phyloP scores from a whole-genome alignment of 495 filamentous ascomycete species.

The Xylaria cubensis region DNA sequence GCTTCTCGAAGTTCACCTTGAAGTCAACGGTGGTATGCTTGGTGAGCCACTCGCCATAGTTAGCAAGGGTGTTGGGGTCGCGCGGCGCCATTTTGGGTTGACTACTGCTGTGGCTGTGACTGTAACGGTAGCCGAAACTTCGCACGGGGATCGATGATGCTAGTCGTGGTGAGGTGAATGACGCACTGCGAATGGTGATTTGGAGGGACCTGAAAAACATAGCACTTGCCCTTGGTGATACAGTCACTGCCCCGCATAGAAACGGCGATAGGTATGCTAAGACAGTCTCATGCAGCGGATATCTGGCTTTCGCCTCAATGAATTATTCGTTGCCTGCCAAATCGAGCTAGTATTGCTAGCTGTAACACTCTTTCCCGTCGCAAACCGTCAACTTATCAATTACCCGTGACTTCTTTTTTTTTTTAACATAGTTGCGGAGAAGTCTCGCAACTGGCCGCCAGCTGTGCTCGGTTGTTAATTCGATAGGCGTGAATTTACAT shows the following conservation, averaged over 20 bases:
- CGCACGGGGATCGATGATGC: background rate
- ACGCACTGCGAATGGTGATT: constrained; percentile 33
- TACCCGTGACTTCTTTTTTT: background rate
- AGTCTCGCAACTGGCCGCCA: background rate
- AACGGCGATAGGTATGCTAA: constrained; percentile 15
- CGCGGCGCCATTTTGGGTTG: constrained; percentile 61
- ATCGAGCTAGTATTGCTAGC: constrained; percentile 31
- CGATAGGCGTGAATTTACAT: background rate
- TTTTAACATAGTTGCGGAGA: constrained; percentile 1
- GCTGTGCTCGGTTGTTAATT: background rate
- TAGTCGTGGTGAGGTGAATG: constrained; percentile 19
- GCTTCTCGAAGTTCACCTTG: constrained; percentile 79
- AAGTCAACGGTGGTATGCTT: constrained; percentile 81
- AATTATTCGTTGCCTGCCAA: constrained; percentile 27
- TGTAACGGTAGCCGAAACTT: background rate
- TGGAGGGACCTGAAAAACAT: constrained; percentile 36
- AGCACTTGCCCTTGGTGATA: constrained; percentile 37
- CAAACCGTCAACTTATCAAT: constrained; percentile 5
- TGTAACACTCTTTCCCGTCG: constrained; percentile 9
- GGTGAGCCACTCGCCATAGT: constrained; percentile 84
- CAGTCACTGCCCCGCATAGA: constrained; percentile 34
- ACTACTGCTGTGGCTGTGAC: background rate
- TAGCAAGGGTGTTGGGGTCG: constrained; percentile 91
- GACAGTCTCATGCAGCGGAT: constrained; percentile 4
- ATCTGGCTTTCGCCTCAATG: constrained; percentile 13